Conservation (phyloP, 2,329 filamentous ascomycete species). For the Arthroderma sp. region DNA sequence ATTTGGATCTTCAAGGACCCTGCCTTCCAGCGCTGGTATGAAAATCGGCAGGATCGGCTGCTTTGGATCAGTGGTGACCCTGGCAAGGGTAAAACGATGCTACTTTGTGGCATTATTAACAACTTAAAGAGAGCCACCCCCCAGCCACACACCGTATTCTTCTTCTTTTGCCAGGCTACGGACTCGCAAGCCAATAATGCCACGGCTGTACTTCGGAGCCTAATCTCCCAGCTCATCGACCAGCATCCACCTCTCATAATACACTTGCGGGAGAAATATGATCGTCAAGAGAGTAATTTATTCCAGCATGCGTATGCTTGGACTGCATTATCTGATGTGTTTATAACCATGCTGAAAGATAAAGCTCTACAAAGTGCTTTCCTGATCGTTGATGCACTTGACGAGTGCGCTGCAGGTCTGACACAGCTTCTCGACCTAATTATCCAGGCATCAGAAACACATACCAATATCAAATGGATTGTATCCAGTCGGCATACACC, state of each 20-base stretch:
- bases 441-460: constrained; percentile 10
- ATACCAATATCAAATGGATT: constrained; percentile 28
- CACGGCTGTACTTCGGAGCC: constrained; percentile 29
- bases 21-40: constrained; percentile 12
- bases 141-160: constrained; percentile 5
- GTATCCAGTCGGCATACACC: constrained; percentile 33
- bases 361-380: constrained; percentile 14
- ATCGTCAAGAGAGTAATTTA: constrained; percentile 19
- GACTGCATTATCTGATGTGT: constrained; percentile 24
- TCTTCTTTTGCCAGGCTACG: constrained; percentile 32
- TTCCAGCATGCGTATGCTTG: constrained; percentile 32
- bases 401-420: constrained; percentile 28
- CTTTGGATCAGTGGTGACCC: constrained; percentile 28
- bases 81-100: constrained; percentile 32
- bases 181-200: constrained; percentile 27
- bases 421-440: constrained; percentile 27
- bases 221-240: constrained; percentile 29
- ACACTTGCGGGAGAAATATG: constrained; percentile 24
- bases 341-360: constrained; percentile 29
- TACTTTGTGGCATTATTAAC: constrained; percentile 22
- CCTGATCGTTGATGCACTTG: constrained; percentile 36
- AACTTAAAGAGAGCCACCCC: constrained; percentile 6
- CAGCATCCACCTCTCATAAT: constrained; percentile 22
- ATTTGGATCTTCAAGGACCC: constrained; percentile 15
- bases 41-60: neutral